phyloP scores from a whole-genome alignment of 2,329 filamentous ascomycete genomes.

The Thielaviopsis musarum region DNA sequence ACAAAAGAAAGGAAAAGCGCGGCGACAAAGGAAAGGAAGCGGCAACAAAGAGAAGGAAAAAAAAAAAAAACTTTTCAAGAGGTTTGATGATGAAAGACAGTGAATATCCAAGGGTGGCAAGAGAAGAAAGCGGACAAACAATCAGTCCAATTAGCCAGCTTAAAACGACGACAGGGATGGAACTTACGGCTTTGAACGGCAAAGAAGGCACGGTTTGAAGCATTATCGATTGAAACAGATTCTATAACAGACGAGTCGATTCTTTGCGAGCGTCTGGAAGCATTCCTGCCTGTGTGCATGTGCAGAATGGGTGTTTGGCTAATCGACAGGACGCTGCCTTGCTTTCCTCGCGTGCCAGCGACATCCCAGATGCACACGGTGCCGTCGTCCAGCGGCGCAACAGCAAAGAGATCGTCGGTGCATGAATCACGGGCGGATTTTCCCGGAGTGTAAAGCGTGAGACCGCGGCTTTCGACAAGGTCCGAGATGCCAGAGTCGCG shows the following conservation, averaged over 20 bases:
- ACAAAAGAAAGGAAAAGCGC: no score
- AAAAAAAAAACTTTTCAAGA: no score
- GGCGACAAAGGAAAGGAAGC: no score
- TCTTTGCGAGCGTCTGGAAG: slow-evolving; percentile 3
- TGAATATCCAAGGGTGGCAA: no score
- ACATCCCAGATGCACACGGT: slow-evolving; percentile 80
- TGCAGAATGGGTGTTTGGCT: slow-evolving; percentile 49
- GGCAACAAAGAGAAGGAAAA: no score
- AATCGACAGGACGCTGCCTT: slow-evolving; percentile 46
- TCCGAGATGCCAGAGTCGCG: slow-evolving; percentile 26
- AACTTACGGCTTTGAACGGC: slow-evolving; percentile 54
- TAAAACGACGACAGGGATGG: background rate
- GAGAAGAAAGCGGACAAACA: no score
- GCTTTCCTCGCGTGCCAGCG: slow-evolving; percentile 32
- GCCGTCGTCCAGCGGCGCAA: slow-evolving; percentile 68
- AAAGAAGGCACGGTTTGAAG: slow-evolving; percentile 54
- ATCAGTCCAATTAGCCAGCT: background rate
- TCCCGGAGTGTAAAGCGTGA: slow-evolving; percentile 43
- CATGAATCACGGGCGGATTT: slow-evolving; percentile 30
- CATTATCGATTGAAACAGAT: slow-evolving; percentile 63
- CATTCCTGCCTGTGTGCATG: background rate
- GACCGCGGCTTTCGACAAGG: slow-evolving; percentile 51
- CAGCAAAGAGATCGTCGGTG: slow-evolving; percentile 33
- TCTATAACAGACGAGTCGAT: slow-evolving; percentile 59
- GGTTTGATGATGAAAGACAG: no score